A percentile compares a stretch with the other conserved stretches of the same genome.
These are phyloP conservation scores for Amauroascus verrucosus DNA, from an alignment of 2,329 filamentous ascomycete species.

Conservation along the genomic window DNA sequence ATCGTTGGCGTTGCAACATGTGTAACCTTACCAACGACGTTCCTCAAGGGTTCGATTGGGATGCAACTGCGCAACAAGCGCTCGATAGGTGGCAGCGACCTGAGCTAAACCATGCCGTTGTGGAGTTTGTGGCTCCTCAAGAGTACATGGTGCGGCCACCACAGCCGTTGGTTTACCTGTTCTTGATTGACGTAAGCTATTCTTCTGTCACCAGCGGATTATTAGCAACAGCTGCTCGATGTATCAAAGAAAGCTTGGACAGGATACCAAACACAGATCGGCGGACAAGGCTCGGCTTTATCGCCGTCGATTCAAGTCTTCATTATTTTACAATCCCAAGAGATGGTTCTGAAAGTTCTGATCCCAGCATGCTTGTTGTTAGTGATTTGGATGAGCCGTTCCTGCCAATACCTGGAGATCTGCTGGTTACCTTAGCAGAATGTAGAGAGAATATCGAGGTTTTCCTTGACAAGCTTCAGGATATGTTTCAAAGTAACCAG, in stretches of 20 bases:
- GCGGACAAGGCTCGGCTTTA: slow-evolving; percentile 83
- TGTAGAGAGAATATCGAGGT: slow-evolving; percentile 82
- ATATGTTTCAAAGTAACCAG: slow-evolving; percentile 94
- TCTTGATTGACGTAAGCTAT: slow-evolving; percentile 90
- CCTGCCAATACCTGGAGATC: slow-evolving; percentile 81
- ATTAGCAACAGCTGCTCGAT: slow-evolving; percentile 81
- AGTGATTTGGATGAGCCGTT: slow-evolving; percentile 95
- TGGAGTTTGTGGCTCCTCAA: slow-evolving; percentile 94
- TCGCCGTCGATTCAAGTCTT: slow-evolving; percentile 86
- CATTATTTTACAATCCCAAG: slow-evolving; percentile 94
- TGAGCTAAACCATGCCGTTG: slow-evolving; percentile 91
- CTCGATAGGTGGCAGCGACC: slow-evolving; percentile 85
- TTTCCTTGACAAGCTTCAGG: slow-evolving; percentile 80
- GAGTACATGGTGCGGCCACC: slow-evolving; percentile 99
- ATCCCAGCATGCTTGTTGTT: slow-evolving; percentile 85
- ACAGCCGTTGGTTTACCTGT: slow-evolving; percentile 88
- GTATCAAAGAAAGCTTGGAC: slow-evolving; percentile 88
- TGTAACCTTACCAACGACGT: slow-evolving; percentile 98
- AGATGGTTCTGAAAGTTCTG: slow-evolving; percentile 71
- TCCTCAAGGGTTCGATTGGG: slow-evolving; percentile 98
- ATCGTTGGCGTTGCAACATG: slow-evolving; percentile 99
- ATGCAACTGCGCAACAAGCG: slow-evolving; percentile 78
- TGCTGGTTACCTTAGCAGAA: slow-evolving; percentile 80
- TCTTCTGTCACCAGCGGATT: slow-evolving; percentile 81
- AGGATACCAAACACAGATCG: slow-evolving; percentile 97